Evolutionary conservation across 495 filamentous ascomycete species (phyloP), one percentile per base, ranked within the genome.

Genomic region (Articulospora tetracladia): DNA sequence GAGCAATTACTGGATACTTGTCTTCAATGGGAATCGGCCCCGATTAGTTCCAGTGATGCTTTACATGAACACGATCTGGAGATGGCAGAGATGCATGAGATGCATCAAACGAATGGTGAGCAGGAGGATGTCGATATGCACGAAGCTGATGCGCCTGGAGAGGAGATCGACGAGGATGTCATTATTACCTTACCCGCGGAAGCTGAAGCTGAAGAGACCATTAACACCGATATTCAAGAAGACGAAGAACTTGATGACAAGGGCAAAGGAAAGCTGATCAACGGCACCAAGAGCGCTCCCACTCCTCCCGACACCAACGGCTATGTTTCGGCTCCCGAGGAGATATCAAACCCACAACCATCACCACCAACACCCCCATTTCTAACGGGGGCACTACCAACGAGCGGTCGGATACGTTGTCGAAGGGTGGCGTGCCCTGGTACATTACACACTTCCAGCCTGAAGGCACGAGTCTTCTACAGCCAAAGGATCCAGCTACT

Each of bases 391-490:
- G 76, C 83, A 44, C 46, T 13, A 53, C 10, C 24, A 23, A 13
- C 34, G 59, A 60, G 2, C 24, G 48, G 13, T 72, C 77, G 11
- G 79, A 84, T 19, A 75, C 80, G 3, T 73, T 94, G 30, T 78
- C 81, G 3, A 75, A 86, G 51, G 92, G 92, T 49, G 92, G 92
- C 13, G 79, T 93, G 7, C 86, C 89, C 12, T 96, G 93, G 92
- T 97, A 95, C 74, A 84, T 96, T 66, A 79, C 91, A 61, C 82
- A 84, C 12, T 93, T 94, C 66, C 84, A 93, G 36, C 89, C 88
- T 0, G 69, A 82, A 53, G 92, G 93, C 19, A 95, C 90, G 0
- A 90, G 82, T 0, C 75, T 90, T 22, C 74, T 62, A 84, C 86
- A 19, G n/a, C 39, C 39, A n/a, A 44, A 19, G 30, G 30, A 32